Evolutionary conservation across 1,284 basidiomycete species (phyloP).

Genomic region (Schizophyllum amplum): DNA sequence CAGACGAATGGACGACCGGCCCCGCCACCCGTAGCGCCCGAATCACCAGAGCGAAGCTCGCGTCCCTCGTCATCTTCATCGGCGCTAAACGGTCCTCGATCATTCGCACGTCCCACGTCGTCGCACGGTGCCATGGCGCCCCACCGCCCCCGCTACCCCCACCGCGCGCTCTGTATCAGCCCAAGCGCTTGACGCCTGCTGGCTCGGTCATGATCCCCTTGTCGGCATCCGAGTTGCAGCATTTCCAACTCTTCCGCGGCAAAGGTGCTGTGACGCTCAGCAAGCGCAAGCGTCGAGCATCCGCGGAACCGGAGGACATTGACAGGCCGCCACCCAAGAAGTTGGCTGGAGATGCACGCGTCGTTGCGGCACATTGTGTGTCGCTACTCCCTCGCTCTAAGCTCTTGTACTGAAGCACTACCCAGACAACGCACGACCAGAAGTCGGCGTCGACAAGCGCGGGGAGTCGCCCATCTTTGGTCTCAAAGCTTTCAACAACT

Average conservation of each 20-base stretch:
- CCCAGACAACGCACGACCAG: slow-evolving; percentile 85
- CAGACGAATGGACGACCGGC: not conserved
- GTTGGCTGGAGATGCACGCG: slow-evolving; percentile 51
- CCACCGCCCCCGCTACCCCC: slow-evolving; percentile 22
- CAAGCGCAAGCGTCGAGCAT: slow-evolving; percentile 52
- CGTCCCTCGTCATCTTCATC: slow-evolving; percentile 25
- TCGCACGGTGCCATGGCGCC: slow-evolving; percentile 10
- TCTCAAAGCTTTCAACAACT: slow-evolving; percentile 97
- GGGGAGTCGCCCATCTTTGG: slow-evolving; percentile 94
- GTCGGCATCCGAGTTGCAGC: slow-evolving; percentile 51
- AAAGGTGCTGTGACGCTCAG: slow-evolving; percentile 34
- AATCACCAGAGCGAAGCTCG: slow-evolving; percentile 19
- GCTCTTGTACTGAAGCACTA: slow-evolving; percentile 1
- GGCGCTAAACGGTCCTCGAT: slow-evolving; percentile 14
- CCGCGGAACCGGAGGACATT: slow-evolving; percentile 30
- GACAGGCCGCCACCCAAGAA: slow-evolving; percentile 42
- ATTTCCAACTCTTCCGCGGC: slow-evolving; percentile 50
- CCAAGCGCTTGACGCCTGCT: slow-evolving; percentile 54
- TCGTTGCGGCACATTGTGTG: slow-evolving; percentile 69
- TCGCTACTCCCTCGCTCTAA: slow-evolving; percentile 14
- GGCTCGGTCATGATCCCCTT: slow-evolving; percentile 57
- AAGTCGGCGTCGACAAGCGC: slow-evolving; percentile 81
- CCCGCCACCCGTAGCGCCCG: slow-evolving; percentile 20
- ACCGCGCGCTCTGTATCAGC: slow-evolving; percentile 50
- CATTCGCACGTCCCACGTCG: slow-evolving; percentile 9